These are phyloP conservation scores for Kalmusia sp. DNA, from an alignment of 2,329 filamentous ascomycete species.

Conservation along the genomic window DNA sequence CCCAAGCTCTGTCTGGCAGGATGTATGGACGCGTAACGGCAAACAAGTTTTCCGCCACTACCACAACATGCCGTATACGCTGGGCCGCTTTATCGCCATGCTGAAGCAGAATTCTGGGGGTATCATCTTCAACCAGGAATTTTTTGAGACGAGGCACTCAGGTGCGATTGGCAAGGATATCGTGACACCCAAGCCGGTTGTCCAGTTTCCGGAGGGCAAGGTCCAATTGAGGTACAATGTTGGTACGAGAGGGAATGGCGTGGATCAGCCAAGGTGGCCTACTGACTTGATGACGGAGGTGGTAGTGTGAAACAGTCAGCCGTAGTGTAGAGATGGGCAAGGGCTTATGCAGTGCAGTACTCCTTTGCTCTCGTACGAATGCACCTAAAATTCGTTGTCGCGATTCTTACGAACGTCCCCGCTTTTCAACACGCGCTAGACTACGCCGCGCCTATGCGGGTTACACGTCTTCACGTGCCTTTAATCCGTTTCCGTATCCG, in stretches of 20 bases:
- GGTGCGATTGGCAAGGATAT: conserved; percentile 50
- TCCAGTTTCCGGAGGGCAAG: conserved; percentile 41
- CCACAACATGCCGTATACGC: conserved; percentile 54
- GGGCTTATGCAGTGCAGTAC: no score
- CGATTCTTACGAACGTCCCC: no score
- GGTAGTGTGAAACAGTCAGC: conserved; percentile 26
- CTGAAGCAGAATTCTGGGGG: conserved; percentile 47
- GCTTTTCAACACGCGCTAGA: background rate
- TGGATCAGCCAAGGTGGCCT: conserved; percentile 58
- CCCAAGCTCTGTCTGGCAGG: conserved; percentile 55
- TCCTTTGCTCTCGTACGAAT: no score
- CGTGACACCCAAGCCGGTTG: conserved; percentile 53
- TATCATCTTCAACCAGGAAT: conserved; percentile 55
- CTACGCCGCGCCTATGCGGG: background rate
- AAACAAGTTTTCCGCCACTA: conserved; percentile 59
- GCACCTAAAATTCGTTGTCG: no score
- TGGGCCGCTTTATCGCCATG: conserved; percentile 52
- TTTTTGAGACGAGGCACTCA: conserved; percentile 55
- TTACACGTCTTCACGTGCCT: conserved; percentile 1
- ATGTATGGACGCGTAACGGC: conserved; percentile 56
- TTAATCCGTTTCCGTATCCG: background rate
- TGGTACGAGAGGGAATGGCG: conserved; percentile 59
- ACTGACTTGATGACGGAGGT: conserved; percentile 51
- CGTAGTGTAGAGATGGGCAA: no score
- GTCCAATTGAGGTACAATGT: conserved; percentile 55